A percentile compares a stretch with the other conserved stretches of the same genome.
Evolutionary conservation across 106 monocot genomes (phyloP).

Genomic region (Cymbidium sinense): DNA sequence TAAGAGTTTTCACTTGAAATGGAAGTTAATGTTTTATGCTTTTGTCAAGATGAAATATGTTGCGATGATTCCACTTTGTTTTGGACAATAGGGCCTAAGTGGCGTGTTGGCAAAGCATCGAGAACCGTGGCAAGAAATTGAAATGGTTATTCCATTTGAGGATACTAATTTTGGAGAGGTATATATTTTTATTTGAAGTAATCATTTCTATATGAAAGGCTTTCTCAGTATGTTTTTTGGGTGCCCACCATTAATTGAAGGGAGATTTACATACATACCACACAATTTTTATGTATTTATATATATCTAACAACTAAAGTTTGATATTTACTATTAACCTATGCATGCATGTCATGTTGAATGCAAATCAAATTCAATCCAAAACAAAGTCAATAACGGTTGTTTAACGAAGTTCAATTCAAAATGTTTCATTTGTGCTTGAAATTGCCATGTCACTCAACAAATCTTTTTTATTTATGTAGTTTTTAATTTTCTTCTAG

Average conservation of each 20-base stretch:
- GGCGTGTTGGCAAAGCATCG: slow-evolving; percentile 66
- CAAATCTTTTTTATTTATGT: too few species aligned
- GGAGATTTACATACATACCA: too few species aligned
- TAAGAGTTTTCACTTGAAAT: background rate
- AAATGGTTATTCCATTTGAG: slow-evolving; percentile 90
- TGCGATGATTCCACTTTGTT: slow-evolving; percentile 86
- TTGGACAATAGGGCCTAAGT: slow-evolving; percentile 77
- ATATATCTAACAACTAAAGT: too few species aligned
- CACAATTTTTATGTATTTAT: too few species aligned
- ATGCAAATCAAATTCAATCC: too few species aligned
- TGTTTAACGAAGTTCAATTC: too few species aligned
- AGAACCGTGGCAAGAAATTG: slow-evolving; percentile 60
- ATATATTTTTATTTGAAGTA: slow-evolving; percentile 1
- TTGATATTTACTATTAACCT: too few species aligned
- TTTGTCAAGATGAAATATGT: slow-evolving; percentile 78
- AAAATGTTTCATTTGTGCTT: too few species aligned
- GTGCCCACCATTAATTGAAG: background rate
- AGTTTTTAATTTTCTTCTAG: too few species aligned
- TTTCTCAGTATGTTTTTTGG: background rate
- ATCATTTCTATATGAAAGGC: background rate
- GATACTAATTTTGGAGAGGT: slow-evolving; percentile 69
- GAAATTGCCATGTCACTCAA: too few species aligned
- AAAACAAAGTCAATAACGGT: too few species aligned
- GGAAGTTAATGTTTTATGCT: background rate
- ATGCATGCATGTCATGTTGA: too few species aligned